Conservation (phyloP, 306 rosid genomes). For the Rosa multiflora region DNA sequence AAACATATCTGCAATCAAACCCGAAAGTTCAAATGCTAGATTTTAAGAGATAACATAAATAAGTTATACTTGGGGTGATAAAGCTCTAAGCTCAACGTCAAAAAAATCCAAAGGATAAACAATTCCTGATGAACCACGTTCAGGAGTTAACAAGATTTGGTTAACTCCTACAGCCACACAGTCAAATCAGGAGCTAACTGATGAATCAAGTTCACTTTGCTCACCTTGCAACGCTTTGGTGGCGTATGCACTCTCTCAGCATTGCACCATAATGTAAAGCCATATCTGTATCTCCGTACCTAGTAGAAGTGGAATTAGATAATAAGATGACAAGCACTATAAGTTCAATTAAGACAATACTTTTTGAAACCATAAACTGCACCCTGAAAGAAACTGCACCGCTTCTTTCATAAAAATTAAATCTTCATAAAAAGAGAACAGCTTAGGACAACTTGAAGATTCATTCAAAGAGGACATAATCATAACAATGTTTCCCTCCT, state of each 20-base stretch:
- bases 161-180: neutral
- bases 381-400: neutral
- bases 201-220: constrained; percentile 23
- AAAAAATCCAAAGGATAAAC: neutral
- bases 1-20: constrained; percentile 75
- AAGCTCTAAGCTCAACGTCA: neutral
- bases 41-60: neutral
- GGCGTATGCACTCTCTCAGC: constrained; percentile 99
- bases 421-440: no score
- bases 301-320: constrained; percentile 28
- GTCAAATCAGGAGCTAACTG: neutral
- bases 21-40: constrained; percentile 1
- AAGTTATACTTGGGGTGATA: neutral
- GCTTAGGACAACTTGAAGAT: no score
- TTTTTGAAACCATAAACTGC: neutral
- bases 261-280: constrained; percentile 97
- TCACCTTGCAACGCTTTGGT: constrained; percentile 95
- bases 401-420: no score
- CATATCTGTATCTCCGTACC: constrained; percentile 88
- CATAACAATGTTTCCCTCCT: no score
- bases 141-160: neutral
- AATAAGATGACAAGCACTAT: constrained; percentile 11
- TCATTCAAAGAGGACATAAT: no score
- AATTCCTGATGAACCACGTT: neutral
- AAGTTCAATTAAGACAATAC: neutral